These are phyloP conservation scores for Psidium friedrichsthalianum DNA, from an alignment of 345 rosid genomes.

Conservation along the genomic window DNA sequence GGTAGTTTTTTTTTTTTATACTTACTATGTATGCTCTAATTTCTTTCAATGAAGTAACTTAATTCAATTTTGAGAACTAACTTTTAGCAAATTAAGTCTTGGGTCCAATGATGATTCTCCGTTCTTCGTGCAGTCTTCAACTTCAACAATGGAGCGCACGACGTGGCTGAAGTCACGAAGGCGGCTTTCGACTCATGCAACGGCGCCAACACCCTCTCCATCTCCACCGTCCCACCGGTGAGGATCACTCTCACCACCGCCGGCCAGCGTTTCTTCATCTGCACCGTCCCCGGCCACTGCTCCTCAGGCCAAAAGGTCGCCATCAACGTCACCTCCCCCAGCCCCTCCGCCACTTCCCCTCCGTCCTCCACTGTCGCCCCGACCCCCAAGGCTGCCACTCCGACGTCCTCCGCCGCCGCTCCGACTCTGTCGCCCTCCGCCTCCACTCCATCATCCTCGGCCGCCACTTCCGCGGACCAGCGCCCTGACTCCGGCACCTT, in stretches of 20 bases:
- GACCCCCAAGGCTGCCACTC: neutral
- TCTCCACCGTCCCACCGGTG: constrained; percentile 14
- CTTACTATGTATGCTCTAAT: neutral
- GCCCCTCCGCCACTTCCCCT: neutral
- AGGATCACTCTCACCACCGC: constrained; percentile 26
- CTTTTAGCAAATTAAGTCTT: neutral
- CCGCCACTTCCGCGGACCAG: neutral
- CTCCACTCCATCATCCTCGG: neutral
- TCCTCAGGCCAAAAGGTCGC: constrained; percentile 34
- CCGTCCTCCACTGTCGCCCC: neutral
- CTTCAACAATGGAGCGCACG: constrained; percentile 29
- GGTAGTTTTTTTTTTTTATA: too few relatives aligned
- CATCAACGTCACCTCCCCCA: constrained; percentile 14
- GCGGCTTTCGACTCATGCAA: constrained; percentile 21
- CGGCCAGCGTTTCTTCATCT: constrained; percentile 34
- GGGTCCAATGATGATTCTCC: neutral
- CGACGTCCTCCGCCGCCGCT: neutral
- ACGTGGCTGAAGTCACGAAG: constrained; percentile 36
- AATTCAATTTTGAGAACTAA: neutral
- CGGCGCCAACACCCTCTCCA: constrained; percentile 11
- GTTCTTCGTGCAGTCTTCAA: constrained; percentile 27
- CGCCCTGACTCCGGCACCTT: neutral
- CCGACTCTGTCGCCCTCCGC: neutral
- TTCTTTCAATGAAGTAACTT: neutral
- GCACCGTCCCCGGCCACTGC: constrained; percentile 32